Base-by-base conservation (phyloP, 2,329 filamentous ascomycete species). In the Leptographium radiaticola region DNA sequence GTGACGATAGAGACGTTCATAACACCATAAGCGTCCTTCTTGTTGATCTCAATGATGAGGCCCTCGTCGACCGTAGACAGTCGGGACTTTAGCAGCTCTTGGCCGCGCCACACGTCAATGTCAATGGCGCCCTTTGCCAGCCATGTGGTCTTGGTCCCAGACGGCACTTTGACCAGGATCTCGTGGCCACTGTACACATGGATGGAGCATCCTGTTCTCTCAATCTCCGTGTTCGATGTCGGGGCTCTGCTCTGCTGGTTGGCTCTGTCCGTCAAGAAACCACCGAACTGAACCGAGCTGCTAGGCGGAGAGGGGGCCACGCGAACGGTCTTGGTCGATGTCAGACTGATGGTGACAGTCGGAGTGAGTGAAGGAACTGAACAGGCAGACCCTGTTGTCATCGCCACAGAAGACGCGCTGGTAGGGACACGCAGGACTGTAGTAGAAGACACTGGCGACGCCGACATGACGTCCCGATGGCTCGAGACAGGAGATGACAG, bases 1-100 rank as follows among this genome's bases (percentile, higher is more conserved):
- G 80, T 80, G 53, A 75, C 70, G 39, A 85, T 72, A 2, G 75
- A 74, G 46, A 85, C 70, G 52, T 77, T 77, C 51, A 84, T 65
- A 40, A 78, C 64, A 36, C 81, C 81, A 56, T 79, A 67, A 7
- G 79, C 76, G 56, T 84, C 79, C 31, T 72, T 71, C 33, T 67
- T 68, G 5, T 73, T 69, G 33, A 83, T 70, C 55, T 75, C 71
- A 30, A 80, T 70, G 18, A 78, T 59, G 42, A 81, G 71, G 5
- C 76, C 76, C 33, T 78, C 71, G 12, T 76, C 69, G 8, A 72
- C 68, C 15, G 70, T 68, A 7, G 69, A 71, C 45, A 75, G 67
- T 58, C 73, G 74, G 31, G 74, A 75, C 52, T 73, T 71, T 49
- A 82, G 69, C 39, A 67, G 65, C 38, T 68, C 61, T 15, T 71